A percentile compares a stretch with the other conserved stretches of the same genome.
phyloP scores from a whole-genome alignment of 1,284 basidiomycete genomes.

The Polyporus tsugae region DNA sequence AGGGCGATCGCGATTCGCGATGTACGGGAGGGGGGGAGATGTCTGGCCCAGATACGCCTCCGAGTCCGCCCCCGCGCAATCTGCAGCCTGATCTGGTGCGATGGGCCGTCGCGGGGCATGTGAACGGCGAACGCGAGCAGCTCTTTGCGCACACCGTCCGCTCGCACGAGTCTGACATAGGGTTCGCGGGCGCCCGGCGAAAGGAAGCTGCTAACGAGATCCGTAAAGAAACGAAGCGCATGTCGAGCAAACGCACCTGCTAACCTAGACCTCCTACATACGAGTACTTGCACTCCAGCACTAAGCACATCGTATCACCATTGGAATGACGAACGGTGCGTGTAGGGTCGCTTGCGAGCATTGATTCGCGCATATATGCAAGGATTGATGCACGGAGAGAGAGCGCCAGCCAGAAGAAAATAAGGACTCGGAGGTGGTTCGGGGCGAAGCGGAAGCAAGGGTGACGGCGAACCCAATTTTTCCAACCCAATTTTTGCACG shows the following conservation, averaged over 20 bases:
- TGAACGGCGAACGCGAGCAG: background rate
- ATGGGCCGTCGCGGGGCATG: background rate
- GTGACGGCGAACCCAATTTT: background rate
- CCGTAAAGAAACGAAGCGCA: background rate
- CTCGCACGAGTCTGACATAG: background rate
- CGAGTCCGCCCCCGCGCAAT: conserved; percentile 1
- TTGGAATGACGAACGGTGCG: background rate
- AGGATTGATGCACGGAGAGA: conserved; percentile 2
- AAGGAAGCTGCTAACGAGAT: background rate
- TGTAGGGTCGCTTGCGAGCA: background rate
- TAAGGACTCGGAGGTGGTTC: background rate
- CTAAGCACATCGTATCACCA: background rate
- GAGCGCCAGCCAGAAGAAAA: background rate
- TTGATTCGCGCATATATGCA: conserved; percentile 4
- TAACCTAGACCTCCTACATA: background rate
- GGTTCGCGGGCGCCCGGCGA: background rate
- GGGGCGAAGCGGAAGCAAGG: conserved; percentile 1
- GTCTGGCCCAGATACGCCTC: background rate
- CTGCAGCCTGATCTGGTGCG: conserved; percentile 1
- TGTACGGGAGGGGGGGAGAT: background rate
- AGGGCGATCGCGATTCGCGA: conserved; percentile 4
- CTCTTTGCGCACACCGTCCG: background rate
- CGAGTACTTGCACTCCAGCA: background rate
- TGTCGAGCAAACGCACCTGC: conserved; percentile 9
- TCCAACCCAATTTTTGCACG: background rate